Evolutionary conservation across 2,329 filamentous ascomycete species (phyloP).

Genomic region (Zasmidium cellare): DNA sequence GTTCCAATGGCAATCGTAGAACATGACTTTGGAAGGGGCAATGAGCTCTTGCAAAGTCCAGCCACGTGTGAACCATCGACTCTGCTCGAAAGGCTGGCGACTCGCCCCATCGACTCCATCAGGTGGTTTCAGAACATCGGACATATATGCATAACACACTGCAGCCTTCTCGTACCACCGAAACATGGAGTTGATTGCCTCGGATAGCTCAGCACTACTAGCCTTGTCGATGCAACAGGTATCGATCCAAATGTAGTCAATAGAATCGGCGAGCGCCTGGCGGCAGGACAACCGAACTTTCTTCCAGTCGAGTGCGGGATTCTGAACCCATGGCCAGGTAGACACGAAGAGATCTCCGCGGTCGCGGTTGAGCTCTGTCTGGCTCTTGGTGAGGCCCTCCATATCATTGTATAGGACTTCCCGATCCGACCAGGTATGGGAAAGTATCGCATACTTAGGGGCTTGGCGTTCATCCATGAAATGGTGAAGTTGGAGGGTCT

Average conservation of each 20-base stretch:
- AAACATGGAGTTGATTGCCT: neutral
- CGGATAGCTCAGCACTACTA: neutral
- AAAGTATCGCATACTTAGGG: conserved; percentile 15
- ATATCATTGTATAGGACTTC: conserved; percentile 13
- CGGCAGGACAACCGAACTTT: conserved; percentile 13
- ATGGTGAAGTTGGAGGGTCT: neutral
- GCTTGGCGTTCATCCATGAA: neutral
- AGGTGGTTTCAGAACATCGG: neutral
- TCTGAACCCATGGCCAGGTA: too few relatives aligned
- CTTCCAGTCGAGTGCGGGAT: conserved; percentile 1
- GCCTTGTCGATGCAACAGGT: conserved; percentile 13
- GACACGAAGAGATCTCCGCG: too few relatives aligned
- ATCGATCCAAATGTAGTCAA: conserved; percentile 22
- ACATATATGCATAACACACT: neutral
- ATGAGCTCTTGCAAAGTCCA: conserved; percentile 27
- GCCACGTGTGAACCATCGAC: conserved; percentile 19
- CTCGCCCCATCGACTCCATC: neutral
- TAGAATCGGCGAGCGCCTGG: conserved; percentile 11
- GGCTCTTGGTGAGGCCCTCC: neutral
- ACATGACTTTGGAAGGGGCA: conserved; percentile 14
- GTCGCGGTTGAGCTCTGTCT: too few relatives aligned
- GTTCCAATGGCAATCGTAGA: conserved; percentile 13
- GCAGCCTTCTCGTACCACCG: neutral
- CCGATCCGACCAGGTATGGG: conserved; percentile 13
- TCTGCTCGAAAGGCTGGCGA: neutral